Evolutionary conservation across 306 rosid genomes (phyloP).

Genomic region (Prunus persica): DNA sequence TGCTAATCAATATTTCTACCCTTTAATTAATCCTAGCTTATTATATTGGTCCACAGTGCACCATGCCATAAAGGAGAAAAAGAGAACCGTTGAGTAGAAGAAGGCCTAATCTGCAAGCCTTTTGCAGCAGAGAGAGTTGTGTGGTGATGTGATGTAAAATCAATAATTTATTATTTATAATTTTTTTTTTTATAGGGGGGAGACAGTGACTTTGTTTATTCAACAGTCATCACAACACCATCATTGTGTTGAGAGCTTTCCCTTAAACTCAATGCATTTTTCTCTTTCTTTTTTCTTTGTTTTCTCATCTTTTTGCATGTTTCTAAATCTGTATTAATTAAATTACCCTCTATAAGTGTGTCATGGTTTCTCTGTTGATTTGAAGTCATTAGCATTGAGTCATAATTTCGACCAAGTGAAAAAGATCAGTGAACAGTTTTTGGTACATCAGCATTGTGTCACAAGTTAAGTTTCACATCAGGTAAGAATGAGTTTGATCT

Average conservation of each 20-base stretch:
- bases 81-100: not conserved
- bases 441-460: not conserved
- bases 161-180: too few relatives aligned
- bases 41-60: conserved; percentile 38
- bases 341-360: not conserved
- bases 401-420: not conserved
- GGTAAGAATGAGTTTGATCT: not conserved
- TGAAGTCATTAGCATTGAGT: not conserved
- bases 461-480: not conserved
- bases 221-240: not conserved
- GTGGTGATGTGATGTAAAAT: not conserved
- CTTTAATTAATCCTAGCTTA: conserved; percentile 23
- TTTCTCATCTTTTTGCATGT: not conserved
- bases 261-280: conserved; percentile 1
- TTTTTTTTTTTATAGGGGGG: not conserved
- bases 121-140: not conserved
- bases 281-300: not conserved
- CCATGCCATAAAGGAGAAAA: not conserved
- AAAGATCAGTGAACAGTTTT: not conserved
- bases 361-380: conserved; percentile 1
- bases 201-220: not conserved
- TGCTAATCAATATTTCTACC: conserved; percentile 33
- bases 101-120: not conserved
- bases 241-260: conserved; percentile 2
- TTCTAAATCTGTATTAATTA: not conserved